These are phyloP conservation scores for Eurotiales sp. DNA, from an alignment of 2,329 filamentous ascomycete species.

Conservation along the genomic window DNA sequence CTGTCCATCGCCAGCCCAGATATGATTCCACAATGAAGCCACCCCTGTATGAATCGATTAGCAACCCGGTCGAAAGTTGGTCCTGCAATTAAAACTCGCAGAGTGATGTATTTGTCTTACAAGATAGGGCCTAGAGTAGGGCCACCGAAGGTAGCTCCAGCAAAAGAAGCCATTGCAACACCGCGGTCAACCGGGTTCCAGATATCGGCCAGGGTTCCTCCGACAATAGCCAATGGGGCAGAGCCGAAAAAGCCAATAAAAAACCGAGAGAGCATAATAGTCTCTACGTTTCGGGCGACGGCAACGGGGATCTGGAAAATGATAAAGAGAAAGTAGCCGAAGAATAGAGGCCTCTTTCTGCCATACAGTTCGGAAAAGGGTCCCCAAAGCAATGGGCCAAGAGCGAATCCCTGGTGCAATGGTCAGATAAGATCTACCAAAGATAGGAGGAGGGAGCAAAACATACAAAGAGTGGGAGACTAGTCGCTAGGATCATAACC, in stretches of 20 bases:
- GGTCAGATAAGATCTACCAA: background rate
- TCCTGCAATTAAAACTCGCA: too few species aligned
- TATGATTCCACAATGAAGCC: conserved; percentile 48
- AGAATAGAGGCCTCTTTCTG: conserved; percentile 46
- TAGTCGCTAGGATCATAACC: conserved; percentile 49
- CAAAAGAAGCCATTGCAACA: conserved; percentile 46
- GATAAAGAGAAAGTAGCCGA: conserved; percentile 47
- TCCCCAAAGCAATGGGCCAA: conserved; percentile 41
- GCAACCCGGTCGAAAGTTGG: too few species aligned
- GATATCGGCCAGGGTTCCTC: conserved; percentile 49
- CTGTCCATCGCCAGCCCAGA: conserved; percentile 58
- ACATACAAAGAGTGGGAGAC: conserved; percentile 44
- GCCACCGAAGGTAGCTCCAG: conserved; percentile 47
- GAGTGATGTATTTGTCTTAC: too few species aligned
- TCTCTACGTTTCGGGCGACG: conserved; percentile 51
- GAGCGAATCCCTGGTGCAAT: conserved; percentile 29
- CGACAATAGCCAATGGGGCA: conserved; percentile 49
- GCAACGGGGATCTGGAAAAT: conserved; percentile 56
- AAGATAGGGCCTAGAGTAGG: conserved; percentile 49
- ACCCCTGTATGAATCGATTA: conserved; percentile 25
- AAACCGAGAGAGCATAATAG: conserved; percentile 54
- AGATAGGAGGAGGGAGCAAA: conserved; percentile 9
- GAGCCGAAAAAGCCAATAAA: conserved; percentile 52
- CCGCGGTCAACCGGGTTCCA: conserved; percentile 48
- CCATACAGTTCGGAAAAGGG: conserved; percentile 50